Base-by-base conservation (phyloP, 495 filamentous ascomycete species). In the Xylaria acuta region DNA sequence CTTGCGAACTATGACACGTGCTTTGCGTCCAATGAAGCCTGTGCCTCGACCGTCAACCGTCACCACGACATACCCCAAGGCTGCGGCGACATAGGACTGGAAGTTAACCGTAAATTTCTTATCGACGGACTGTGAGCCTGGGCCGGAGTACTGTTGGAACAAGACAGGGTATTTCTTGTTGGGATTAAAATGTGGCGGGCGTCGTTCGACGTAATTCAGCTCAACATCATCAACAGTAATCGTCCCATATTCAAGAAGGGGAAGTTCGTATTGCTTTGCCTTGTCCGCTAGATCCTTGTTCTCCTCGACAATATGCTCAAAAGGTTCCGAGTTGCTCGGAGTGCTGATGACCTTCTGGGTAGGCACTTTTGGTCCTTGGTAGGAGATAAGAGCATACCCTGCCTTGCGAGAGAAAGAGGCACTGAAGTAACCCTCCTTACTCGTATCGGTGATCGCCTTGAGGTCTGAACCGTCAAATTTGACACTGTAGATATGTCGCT, bases 1-100 rank as follows among this genome's bases (percentile, higher is more conserved):
- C 64, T 91, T 94, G 49, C 96, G 89, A 59, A 96, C 88, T 71
- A 94, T 88, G 71, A 91, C 92, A 67, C 96, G 91, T 64, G 94
- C 89, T 82, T 92, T 86, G 56, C 96, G 91, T 38, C 96, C 96
- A 49, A 94, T 92, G 81, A 88, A 97, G 20, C 96, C 96, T 0
- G 97, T 98, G 47, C 96, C 96, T 58, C 96, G 90, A 16, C 93
- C 94, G 81, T 99, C 96, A 25, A 99, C 91, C 0, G 97, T 98
- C 41, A 99, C 92, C 51, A 97, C 95, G 67, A 99, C 87, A 83
- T 98, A 98, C n/a, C 93, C 94, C 0, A 99, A 86, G 32, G 83
- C 90, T 5, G 92, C 92, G 40, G 96, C 93, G 58, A 98, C 81
- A 79, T 96, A 98, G 0, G 94, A 88, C 79, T 98, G 94, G 78